Conservation (phyloP, 1,139 yeast genomes). For the Suhomyces taliae region DNA sequence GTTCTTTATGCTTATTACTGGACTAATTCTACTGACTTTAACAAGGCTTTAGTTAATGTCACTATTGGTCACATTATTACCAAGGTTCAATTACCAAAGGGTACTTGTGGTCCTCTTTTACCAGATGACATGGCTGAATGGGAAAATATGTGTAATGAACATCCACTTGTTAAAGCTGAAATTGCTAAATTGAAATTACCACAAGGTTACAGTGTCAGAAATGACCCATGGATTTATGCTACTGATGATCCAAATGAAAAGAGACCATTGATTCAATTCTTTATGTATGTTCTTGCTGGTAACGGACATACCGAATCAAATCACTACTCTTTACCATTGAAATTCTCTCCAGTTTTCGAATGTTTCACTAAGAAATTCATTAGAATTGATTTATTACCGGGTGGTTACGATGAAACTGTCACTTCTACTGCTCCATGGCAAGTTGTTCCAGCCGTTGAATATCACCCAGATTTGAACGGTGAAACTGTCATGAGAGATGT, state of each 20-base stretch:
- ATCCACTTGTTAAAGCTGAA: slow-evolving; percentile 63
- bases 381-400: slow-evolving; percentile 78
- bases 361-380: slow-evolving; percentile 62
- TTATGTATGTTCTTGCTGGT: slow-evolving; percentile 73
- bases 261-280: slow-evolving; percentile 69
- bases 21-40: slow-evolving; percentile 54
- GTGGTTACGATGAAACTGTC: slow-evolving; percentile 64
- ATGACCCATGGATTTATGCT: slow-evolving; percentile 91
- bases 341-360: slow-evolving; percentile 80
- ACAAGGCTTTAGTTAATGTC: slow-evolving; percentile 74
- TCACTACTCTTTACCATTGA: slow-evolving; percentile 81
- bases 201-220: slow-evolving; percentile 54
- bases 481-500: slow-evolving; percentile 55
- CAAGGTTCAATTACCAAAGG: slow-evolving; percentile 56
- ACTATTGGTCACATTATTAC: slow-evolving; percentile 64
- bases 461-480: slow-evolving; percentile 73
- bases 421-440: slow-evolving; percentile 64
- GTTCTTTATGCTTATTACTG: slow-evolving; percentile 68
- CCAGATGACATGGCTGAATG: slow-evolving; percentile 64
- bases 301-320: slow-evolving; percentile 75
- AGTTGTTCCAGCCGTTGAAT: slow-evolving; percentile 61
- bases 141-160: slow-evolving; percentile 51
- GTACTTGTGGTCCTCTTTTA: slow-evolving; percentile 72
- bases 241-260: slow-evolving; percentile 62
- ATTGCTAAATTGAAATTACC: slow-evolving; percentile 65